phyloP scores from a whole-genome alignment of 1,139 yeast species.

The Candida tetrigidarum region DNA sequence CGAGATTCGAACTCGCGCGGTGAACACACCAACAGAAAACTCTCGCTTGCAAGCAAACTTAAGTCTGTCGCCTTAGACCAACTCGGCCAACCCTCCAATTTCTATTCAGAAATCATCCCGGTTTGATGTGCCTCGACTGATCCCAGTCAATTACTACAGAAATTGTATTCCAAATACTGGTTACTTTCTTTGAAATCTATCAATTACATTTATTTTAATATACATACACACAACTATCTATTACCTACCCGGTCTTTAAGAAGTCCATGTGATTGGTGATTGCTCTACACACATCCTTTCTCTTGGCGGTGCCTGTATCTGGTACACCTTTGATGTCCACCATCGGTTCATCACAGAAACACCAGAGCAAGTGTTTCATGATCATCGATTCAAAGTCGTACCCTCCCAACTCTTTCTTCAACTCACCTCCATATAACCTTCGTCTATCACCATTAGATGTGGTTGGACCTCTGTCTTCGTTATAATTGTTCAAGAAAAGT shows the following conservation, averaged over 20 bases:
- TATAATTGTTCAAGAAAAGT: constrained; percentile 27
- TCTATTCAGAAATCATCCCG: no score
- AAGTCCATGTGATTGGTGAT: constrained; percentile 30
- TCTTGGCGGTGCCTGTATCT: constrained; percentile 22
- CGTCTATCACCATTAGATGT: constrained; percentile 24
- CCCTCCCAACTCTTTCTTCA: constrained; percentile 30
- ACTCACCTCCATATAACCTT: constrained; percentile 31
- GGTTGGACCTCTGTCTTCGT: constrained; percentile 33
- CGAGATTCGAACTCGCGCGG: constrained; percentile 15
- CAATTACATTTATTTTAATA: not conserved
- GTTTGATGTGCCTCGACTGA: no score
- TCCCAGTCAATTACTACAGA: no score
- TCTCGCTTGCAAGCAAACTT: no score
- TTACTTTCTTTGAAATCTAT: not conserved
- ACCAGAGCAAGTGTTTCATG: constrained; percentile 30
- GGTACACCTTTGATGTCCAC: constrained; percentile 29
- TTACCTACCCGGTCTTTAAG: constrained; percentile 17
- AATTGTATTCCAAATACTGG: no score
- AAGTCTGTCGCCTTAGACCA: constrained; percentile 14
- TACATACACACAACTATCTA: not conserved
- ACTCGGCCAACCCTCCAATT: constrained; percentile 13
- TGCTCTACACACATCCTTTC: constrained; percentile 28
- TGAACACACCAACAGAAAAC: constrained; percentile 11
- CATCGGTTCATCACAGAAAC: constrained; percentile 29
- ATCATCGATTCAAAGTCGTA: constrained; percentile 35